These are phyloP conservation scores for Russula ochroleuca DNA, from an alignment of 768 basidiomycete species.

Conservation along the genomic window DNA sequence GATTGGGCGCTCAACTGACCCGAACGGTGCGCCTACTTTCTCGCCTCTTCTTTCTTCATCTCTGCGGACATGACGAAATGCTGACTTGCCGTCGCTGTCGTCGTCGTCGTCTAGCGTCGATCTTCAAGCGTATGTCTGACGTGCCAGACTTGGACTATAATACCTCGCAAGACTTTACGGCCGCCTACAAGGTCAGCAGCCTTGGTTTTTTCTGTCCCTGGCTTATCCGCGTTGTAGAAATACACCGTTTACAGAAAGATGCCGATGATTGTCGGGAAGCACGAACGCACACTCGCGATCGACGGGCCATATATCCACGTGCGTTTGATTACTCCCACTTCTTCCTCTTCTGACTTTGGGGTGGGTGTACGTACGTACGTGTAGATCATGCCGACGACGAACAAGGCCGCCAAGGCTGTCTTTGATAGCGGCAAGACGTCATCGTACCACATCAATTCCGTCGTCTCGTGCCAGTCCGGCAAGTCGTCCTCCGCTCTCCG, in stretches of 20 bases:
- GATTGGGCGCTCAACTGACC: slow-evolving; percentile 75
- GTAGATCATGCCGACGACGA: slow-evolving; percentile 85
- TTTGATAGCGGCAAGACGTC: slow-evolving; percentile 88
- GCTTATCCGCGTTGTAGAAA: slow-evolving; percentile 49
- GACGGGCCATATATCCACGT: slow-evolving; percentile 94
- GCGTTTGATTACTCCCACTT: slow-evolving; percentile 28
- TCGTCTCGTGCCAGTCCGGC: slow-evolving; percentile 76
- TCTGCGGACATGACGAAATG: neutral
- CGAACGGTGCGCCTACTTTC: slow-evolving; percentile 61
- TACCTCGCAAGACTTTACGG: slow-evolving; percentile 69
- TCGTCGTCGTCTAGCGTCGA: slow-evolving; percentile 57
- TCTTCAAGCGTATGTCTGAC: slow-evolving; percentile 87
- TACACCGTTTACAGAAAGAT: slow-evolving; percentile 91
- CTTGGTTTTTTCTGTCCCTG: too few relatives aligned
- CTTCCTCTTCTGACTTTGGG: neutral
- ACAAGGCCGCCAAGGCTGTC: slow-evolving; percentile 63
- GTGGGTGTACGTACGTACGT: too few relatives aligned
- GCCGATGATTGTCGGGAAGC: slow-evolving; percentile 87
- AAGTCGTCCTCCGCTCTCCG: slow-evolving; percentile 84
- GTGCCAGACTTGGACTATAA: slow-evolving; percentile 46
- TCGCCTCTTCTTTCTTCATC: neutral
- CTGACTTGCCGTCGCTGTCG: neutral
- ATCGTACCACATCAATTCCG: slow-evolving; percentile 87
- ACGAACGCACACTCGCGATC: slow-evolving; percentile 87
- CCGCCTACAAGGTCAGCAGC: slow-evolving; percentile 74